phyloP scores from a whole-genome alignment of 2,329 filamentous ascomycete genomes.

The Xylaria sp. region DNA sequence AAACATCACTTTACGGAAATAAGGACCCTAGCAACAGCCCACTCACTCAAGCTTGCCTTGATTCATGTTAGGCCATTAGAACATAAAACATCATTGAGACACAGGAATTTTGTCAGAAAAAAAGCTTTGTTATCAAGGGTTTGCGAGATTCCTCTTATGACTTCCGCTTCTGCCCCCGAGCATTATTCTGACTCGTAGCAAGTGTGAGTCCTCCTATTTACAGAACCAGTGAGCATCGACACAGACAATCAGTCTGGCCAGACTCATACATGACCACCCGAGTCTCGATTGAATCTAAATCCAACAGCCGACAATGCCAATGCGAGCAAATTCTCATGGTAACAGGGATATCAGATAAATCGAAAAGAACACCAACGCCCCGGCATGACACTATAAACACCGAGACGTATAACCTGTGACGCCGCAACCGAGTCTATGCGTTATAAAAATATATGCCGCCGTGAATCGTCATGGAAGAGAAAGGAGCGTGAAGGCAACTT shows the following conservation, averaged over 20 bases:
- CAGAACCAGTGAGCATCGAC: conserved; percentile 7
- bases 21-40: too few species aligned
- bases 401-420: conserved; percentile 29
- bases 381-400: conserved; percentile 31
- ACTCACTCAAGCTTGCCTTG: too few species aligned
- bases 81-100: too few species aligned
- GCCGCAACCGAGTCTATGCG: conserved; percentile 36
- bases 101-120: too few species aligned
- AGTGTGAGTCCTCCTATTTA: conserved; percentile 13
- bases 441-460: conserved; percentile 32
- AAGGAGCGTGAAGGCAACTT: conserved; percentile 26
- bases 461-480: conserved; percentile 33
- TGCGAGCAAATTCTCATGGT: background rate
- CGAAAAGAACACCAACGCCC: conserved; percentile 16
- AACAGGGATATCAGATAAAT: conserved; percentile 29
- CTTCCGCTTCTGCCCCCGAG: background rate
- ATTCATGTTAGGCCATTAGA: background rate
- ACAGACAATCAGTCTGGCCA: background rate
- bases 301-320: conserved; percentile 16
- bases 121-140: conserved; percentile 12
- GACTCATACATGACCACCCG: conserved; percentile 6
- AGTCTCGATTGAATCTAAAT: conserved; percentile 2
- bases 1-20: too few species aligned
- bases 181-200: background rate
- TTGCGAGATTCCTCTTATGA: background rate